These are phyloP conservation scores for Eucalyptus rudis DNA, from an alignment of 345 rosid species.

Conservation along the genomic window DNA sequence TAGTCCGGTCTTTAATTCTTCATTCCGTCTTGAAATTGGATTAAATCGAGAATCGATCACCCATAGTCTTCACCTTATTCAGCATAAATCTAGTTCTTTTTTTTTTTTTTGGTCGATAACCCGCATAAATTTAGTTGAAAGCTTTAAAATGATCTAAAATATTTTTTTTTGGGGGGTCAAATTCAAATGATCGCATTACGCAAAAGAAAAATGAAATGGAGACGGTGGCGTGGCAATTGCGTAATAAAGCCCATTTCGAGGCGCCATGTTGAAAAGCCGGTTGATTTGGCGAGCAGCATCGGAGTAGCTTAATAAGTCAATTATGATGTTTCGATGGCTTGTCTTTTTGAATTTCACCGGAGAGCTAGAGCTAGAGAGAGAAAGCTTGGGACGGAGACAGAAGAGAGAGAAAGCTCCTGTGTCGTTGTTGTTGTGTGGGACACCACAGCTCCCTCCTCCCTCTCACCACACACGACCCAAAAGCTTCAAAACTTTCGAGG, in stretches of 20 bases:
- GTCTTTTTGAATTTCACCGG: background rate
- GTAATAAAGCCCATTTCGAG: background rate
- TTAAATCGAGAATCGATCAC: accelerated
- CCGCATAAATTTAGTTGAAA: too few species aligned
- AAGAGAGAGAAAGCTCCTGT: background rate
- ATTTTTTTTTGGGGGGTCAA: too few species aligned
- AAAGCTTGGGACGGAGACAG: background rate
- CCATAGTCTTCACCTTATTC: background rate
- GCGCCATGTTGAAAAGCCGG: background rate
- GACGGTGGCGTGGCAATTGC: background rate
- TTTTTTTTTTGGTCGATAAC: background rate
- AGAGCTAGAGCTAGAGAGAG: background rate
- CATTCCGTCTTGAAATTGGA: too few species aligned
- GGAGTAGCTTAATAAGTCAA: background rate
- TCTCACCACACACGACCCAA: conserved; percentile 8
- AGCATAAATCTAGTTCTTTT: accelerated
- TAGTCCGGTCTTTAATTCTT: accelerated
- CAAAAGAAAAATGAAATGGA: background rate
- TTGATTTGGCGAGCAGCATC: background rate
- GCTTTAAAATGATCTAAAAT: background rate
- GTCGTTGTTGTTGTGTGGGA: background rate
- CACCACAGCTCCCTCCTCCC: background rate
- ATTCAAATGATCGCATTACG: background rate
- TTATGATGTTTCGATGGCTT: background rate
- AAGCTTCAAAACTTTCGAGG: background rate